Evolutionary conservation across 2,329 filamentous ascomycete genomes (phyloP).

Genomic region (Chaetomiaceae sp.): DNA sequence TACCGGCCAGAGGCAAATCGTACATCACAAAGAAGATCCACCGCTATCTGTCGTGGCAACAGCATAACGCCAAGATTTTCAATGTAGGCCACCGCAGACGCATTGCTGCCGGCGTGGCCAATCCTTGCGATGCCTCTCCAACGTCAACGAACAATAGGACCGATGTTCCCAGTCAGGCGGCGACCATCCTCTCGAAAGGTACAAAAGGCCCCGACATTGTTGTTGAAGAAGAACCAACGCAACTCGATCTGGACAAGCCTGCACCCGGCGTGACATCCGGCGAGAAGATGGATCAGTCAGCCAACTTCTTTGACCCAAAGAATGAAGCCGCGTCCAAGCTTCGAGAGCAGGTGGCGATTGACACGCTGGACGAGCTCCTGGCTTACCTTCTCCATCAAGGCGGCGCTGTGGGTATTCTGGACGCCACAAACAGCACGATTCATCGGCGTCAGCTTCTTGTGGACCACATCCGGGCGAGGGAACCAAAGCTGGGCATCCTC

Average conservation of each 20-base stretch:
- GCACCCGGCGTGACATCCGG: conserved; percentile 1
- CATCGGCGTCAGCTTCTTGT: conserved; percentile 79
- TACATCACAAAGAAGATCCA: conserved; percentile 99
- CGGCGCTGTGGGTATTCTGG: conserved; percentile 89
- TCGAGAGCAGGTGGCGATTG: conserved; percentile 85
- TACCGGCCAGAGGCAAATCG: conserved; percentile 92
- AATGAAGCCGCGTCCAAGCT: conserved; percentile 79
- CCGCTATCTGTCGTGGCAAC: conserved; percentile 92
- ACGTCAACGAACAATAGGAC: conserved; percentile 31
- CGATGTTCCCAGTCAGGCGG: conserved; percentile 48
- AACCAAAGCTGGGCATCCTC: conserved; percentile 83
- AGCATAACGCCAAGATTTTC: conserved; percentile 94
- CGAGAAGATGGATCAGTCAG: conserved; percentile 75
- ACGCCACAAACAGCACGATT: conserved; percentile 95
- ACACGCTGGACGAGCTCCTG: conserved; percentile 85
- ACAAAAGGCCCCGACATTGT: conserved; percentile 35
- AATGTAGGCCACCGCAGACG: conserved; percentile 92
- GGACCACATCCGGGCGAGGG: conserved; percentile 73
- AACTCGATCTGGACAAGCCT: conserved; percentile 36
- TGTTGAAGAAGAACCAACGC: conserved; percentile 36
- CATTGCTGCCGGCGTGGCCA: conserved; percentile 61
- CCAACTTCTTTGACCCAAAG: conserved; percentile 87
- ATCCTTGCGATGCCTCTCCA: conserved; percentile 29
- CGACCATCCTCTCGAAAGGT: conserved; percentile 53
- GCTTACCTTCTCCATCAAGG: conserved; percentile 80